Base-by-base conservation (phyloP, 106 monocot genomes). In the Allium sativum region DNA sequence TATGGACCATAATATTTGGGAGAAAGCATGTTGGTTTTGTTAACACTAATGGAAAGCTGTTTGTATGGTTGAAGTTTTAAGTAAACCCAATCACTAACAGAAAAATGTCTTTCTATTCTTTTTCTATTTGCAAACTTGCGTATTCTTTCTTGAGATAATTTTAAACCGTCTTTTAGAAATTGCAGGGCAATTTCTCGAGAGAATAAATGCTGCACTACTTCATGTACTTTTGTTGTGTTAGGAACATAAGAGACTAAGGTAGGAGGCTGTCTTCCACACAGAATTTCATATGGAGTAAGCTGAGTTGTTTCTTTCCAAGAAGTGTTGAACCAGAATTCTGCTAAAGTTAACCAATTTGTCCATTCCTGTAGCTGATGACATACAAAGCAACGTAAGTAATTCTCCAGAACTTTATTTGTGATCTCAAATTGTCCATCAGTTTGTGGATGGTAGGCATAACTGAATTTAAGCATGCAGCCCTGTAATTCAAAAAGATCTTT, bases 51-150 rank as follows among this genome's bases (percentile, higher is more conserved):
- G 13, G 66, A 74, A 45, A 0, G 6, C 43, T 74, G 73, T 5
- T 45, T 10, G 50, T 74, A 60, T 10, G 67, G 66, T 12, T 74
- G 67, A 5, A 74, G 50, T 10, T 67, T 66, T 1, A 74, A 42
- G 20, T 52, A 59, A 7, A 74, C 60, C 40, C 10, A 52, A 21
- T 67, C 59, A 3, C 66, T 40, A 1, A 44, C 59, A 0, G n/a
- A 0, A 59, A 67, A 67, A 6, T 0, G 0, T 0, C 10, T 3
- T 6, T 59, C 59, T 1, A 6, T 20, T 0, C 50, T 4, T 7
- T 67, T 11, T 12, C 62, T 61, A 18, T 68, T 46, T 0, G 16
- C 19, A 5, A 21, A 31, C 0, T 12, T 0, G n/a, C 61, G 61
- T 62, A 74, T 74, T 4, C 56, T 12, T 12, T 60, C 21, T 10